A percentile compares a stretch with the other conserved stretches of the same genome.
Conservation (phyloP, 2,329 filamentous ascomycete genomes). For the Hymenoscyphus repandus region DNA sequence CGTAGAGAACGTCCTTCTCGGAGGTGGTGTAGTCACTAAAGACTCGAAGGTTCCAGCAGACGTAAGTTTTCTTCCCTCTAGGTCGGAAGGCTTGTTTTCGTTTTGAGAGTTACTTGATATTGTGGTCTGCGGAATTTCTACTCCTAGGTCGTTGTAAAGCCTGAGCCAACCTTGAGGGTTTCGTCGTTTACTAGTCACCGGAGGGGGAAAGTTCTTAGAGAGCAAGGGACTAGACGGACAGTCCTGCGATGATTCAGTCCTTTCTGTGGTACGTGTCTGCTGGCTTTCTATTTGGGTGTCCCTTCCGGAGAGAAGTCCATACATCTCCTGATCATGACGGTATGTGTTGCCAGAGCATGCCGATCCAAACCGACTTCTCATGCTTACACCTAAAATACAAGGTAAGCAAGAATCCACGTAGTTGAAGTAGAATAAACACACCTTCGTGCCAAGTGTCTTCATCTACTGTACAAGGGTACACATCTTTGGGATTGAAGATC, state of each 20-base stretch:
- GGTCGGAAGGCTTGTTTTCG: too few relatives aligned
- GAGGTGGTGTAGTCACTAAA: too few relatives aligned
- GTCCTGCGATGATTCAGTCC: neutral
- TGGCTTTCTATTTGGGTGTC: neutral
- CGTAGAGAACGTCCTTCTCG: too few relatives aligned
- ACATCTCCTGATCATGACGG: slow-evolving; percentile 60
- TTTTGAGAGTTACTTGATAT: too few relatives aligned
- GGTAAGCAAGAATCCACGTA: neutral
- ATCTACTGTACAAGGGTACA: slow-evolving; percentile 78
- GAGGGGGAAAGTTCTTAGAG: too few relatives aligned
- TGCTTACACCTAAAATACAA: slow-evolving; percentile 45
- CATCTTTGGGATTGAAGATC: slow-evolving; percentile 65
- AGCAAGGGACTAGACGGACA: too few relatives aligned
- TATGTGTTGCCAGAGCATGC: slow-evolving; percentile 59
- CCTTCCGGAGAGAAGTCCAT: slow-evolving; percentile 23
- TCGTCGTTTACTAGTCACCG: too few relatives aligned
- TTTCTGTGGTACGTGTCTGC: slow-evolving; percentile 14
- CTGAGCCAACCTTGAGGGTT: too few relatives aligned
- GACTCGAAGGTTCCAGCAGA: too few relatives aligned
- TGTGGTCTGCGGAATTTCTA: too few relatives aligned
- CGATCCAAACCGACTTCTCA: slow-evolving; percentile 65
- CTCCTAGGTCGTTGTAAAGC: too few relatives aligned
- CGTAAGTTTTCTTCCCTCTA: too few relatives aligned
- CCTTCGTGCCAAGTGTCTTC: slow-evolving; percentile 55
- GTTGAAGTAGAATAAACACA: neutral